These are phyloP conservation scores for Mycogone perniciosa DNA, from an alignment of 2,329 filamentous ascomycete species.

Conservation along the genomic window DNA sequence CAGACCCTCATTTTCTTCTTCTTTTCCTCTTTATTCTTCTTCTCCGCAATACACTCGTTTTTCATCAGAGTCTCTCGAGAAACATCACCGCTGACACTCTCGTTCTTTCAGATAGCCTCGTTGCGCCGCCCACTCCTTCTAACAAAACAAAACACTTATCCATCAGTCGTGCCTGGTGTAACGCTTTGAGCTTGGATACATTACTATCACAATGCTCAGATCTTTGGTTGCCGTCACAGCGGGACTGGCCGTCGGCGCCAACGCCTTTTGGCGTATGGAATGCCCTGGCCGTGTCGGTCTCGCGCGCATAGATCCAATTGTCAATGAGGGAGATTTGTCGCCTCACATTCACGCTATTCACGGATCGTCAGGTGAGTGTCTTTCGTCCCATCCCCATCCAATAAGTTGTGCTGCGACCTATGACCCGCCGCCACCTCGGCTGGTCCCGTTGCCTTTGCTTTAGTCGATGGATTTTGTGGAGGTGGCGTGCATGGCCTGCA, in stretches of 20 bases:
- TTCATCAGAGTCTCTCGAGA: not conserved
- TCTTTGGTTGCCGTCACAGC: conserved; percentile 26
- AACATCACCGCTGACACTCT: conserved; percentile 15
- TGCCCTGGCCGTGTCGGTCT: conserved; percentile 65
- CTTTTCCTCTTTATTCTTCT: not conserved
- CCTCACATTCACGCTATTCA: conserved; percentile 69
- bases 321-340: conserved; percentile 53
- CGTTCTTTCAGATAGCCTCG: conserved; percentile 26
- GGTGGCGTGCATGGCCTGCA: not conserved
- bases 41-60: not conserved
- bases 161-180: conserved; percentile 11
- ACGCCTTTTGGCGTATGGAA: conserved; percentile 86
- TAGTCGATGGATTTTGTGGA: not conserved
- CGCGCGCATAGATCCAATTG: conserved; percentile 70
- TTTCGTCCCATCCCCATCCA: not conserved
- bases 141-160: conserved; percentile 3
- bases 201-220: conserved; percentile 27
- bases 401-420: not conserved
- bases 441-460: not conserved
- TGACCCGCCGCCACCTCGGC: not conserved
- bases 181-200: conserved; percentile 21
- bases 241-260: conserved; percentile 33
- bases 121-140: conserved; percentile 31
- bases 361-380: conserved; percentile 64
- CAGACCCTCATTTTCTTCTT: not conserved